These are phyloP conservation scores for Paramecium bursaria DNA, from an alignment of 73 alveolate genomes.

Conservation along the genomic window DNA sequence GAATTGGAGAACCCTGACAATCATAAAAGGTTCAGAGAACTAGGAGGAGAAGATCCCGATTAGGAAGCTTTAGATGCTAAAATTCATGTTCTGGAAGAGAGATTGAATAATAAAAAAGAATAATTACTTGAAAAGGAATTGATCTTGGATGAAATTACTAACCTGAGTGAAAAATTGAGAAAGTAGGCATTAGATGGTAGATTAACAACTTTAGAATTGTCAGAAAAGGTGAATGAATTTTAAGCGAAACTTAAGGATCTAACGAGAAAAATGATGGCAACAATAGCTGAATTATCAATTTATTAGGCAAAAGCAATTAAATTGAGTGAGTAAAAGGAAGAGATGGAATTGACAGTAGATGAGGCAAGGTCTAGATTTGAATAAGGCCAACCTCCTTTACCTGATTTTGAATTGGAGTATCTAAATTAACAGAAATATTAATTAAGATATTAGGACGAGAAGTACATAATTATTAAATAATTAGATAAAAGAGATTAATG, in stretches of 20 bases:
- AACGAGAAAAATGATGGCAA: conserved; percentile 95
- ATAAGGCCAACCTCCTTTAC: conserved; percentile 93
- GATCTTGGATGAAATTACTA: conserved; percentile 94
- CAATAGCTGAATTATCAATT: conserved; percentile 97
- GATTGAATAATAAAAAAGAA: conserved; percentile 95
- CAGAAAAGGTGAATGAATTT: conserved; percentile 94
- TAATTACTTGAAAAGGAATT: conserved; percentile 93
- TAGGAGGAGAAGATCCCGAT: conserved; percentile 98
- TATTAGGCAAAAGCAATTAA: conserved; percentile 94
- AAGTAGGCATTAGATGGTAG: conserved; percentile 95
- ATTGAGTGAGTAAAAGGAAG: conserved; percentile 91
- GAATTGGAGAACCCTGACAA: conserved; percentile 94
- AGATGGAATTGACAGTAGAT: conserved; percentile 84
- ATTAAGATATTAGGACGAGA: conserved; percentile 78
- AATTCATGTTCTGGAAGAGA: conserved; percentile 94
- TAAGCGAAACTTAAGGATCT: conserved; percentile 91
- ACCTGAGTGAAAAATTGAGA: conserved; percentile 94
- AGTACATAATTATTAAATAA: conserved; percentile 66
- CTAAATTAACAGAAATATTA: conserved; percentile 79
- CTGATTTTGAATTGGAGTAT: conserved; percentile 87
- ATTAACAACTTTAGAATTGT: conserved; percentile 90
- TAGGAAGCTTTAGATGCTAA: conserved; percentile 93
- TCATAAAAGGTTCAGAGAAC: conserved; percentile 88
- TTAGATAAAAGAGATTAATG: conserved; percentile 73
- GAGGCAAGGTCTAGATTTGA: conserved; percentile 82